Conservation (phyloP, 139 green algal species). For the Bryopsis sp. region DNA sequence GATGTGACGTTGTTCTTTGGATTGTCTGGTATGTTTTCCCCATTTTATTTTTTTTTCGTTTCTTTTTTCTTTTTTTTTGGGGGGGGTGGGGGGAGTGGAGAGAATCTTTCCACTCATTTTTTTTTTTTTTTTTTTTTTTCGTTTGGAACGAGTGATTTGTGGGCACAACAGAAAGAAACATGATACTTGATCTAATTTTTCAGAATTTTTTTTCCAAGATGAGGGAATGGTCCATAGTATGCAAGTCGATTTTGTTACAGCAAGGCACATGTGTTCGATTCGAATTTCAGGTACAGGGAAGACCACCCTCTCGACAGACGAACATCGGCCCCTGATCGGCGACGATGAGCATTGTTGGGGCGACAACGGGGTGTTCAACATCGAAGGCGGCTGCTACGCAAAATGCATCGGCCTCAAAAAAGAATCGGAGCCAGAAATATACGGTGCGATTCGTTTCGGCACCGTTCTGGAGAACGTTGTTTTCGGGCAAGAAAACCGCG, state of each 20-base stretch:
- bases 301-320: constrained; percentile 64
- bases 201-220: too few species aligned
- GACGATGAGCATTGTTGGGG: constrained; percentile 93
- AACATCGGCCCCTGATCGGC: constrained; percentile 68
- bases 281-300: constrained; percentile 40
- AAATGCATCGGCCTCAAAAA: constrained; percentile 80
- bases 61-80: not conserved
- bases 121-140: too few species aligned
- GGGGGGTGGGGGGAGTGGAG: too few species aligned
- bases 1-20: constrained; percentile 82
- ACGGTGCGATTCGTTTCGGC: constrained; percentile 70
- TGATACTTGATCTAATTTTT: too few species aligned
- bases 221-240: too few species aligned
- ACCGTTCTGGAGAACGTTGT: constrained; percentile 92
- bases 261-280: too few species aligned
- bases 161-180: too few species aligned
- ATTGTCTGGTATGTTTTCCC: constrained; percentile 40
- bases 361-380: constrained; percentile 83
- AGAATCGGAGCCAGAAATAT: constrained; percentile 80
- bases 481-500: constrained; percentile 51
- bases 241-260: too few species aligned
- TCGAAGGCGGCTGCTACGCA: constrained; percentile 94
- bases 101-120: too few species aligned
- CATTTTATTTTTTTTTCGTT: not conserved
- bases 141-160: too few species aligned